These are phyloP conservation scores for Rhodotorula diobovata DNA, from an alignment of 768 basidiomycete genomes.

Conservation along the genomic window DNA sequence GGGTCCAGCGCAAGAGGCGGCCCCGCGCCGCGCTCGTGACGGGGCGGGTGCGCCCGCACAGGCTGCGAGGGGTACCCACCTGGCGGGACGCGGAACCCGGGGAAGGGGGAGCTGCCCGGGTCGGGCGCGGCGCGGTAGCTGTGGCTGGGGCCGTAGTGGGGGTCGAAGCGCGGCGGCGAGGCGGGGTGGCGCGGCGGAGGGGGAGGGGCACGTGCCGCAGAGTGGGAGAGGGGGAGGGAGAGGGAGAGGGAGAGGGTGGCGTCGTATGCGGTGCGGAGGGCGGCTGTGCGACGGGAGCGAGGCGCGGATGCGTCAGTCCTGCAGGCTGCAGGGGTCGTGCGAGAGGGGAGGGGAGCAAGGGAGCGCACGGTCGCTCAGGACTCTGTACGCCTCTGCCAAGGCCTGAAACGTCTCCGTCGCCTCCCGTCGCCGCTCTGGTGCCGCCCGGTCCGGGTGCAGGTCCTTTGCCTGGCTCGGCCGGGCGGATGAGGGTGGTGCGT, in stretches of 20 bases:
- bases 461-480: slow-evolving; percentile 1
- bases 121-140: background rate
- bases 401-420: background rate
- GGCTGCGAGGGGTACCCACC: slow-evolving; percentile 2
- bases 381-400: background rate
- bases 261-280: background rate
- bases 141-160: background rate
- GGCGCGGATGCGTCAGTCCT: background rate
- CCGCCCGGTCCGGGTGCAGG: background rate
- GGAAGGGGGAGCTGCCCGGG: background rate
- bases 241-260: too few relatives aligned
- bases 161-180: background rate
- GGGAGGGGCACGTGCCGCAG: background rate
- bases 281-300: background rate
- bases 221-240: too few relatives aligned
- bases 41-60: background rate
- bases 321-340: too few relatives aligned
- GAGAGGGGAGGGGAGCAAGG: background rate
- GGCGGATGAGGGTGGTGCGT: too few relatives aligned
- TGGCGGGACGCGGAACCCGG: slow-evolving; percentile 4
- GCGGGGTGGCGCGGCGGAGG: too few relatives aligned
- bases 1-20: background rate
- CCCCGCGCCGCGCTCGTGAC: background rate
- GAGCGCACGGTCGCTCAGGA: background rate
- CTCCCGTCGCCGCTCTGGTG: background rate